phyloP scores from a whole-genome alignment of 164 flowering plant genomes.

The Umbilicus rupestris region DNA sequence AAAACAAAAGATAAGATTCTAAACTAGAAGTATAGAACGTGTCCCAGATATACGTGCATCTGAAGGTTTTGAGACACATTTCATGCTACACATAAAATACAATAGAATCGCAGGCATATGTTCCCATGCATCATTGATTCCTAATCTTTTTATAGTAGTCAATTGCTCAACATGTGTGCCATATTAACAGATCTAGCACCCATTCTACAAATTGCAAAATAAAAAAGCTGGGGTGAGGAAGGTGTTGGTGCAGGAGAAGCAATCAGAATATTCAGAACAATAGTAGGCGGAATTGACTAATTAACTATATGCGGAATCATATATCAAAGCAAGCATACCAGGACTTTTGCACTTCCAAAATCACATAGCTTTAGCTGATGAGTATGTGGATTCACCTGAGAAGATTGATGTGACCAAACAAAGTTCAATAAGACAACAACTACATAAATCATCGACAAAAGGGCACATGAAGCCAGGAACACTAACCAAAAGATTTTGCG shows the following conservation, averaged over 20 bases:
- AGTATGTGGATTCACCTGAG: constrained; percentile 4
- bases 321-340: background rate
- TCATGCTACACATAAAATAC: background rate
- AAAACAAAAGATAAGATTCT: too few species aligned
- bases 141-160: too few species aligned
- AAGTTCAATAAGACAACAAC: background rate
- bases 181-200: too few species aligned
- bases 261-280: too few species aligned
- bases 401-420: background rate
- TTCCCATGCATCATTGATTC: too few species aligned
- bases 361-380: constrained; percentile 6
- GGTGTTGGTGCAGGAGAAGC: too few species aligned
- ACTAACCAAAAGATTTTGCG: constrained; percentile 54
- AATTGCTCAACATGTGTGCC: too few species aligned
- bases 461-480: background rate
- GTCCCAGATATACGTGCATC: too few species aligned
- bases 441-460: background rate
- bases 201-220: too few species aligned
- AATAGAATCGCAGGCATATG: background rate
- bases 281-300: too few species aligned
- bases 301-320: background rate
- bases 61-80: background rate
- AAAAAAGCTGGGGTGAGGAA: too few species aligned
- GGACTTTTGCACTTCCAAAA: constrained; percentile 5
- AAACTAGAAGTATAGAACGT: too few species aligned